Evolutionary conservation across 768 basidiomycete genomes (phyloP).

Genomic region (Daedaleopsis nitida): DNA sequence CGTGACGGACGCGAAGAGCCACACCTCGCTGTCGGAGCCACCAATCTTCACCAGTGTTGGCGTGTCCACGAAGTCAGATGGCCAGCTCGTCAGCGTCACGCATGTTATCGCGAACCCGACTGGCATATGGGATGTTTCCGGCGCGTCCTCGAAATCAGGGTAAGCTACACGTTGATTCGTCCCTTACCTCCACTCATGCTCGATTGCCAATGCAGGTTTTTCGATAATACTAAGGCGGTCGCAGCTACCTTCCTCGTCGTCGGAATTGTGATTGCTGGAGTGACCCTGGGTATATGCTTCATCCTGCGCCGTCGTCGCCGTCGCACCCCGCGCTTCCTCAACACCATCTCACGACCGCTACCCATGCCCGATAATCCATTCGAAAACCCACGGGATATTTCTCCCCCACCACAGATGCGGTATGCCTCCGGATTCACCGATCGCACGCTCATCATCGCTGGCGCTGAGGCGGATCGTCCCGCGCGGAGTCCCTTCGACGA

Average conservation of each 20-base stretch:
- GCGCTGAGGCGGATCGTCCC: not conserved
- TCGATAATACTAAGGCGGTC: conserved; percentile 67
- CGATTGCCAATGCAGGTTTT: conserved; percentile 47
- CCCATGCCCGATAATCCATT: conserved; percentile 38
- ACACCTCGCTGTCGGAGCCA: conserved; percentile 43
- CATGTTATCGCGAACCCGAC: conserved; percentile 56
- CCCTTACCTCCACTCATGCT: not conserved
- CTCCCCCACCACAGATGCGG: conserved; percentile 25
- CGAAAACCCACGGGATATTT: conserved; percentile 30
- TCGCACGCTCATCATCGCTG: conserved; percentile 11
- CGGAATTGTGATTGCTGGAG: conserved; percentile 53
- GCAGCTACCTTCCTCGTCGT: conserved; percentile 74
- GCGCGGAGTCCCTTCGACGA: conserved; percentile 14
- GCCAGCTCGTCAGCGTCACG: conserved; percentile 49
- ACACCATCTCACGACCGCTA: conserved; percentile 26
- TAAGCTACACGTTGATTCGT: conserved; percentile 13
- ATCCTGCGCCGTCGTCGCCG: conserved; percentile 44
- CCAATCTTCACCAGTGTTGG: conserved; percentile 48
- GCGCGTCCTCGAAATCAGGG: conserved; percentile 16
- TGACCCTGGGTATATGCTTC: conserved; percentile 43
- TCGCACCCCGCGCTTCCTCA: conserved; percentile 20
- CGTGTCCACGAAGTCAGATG: conserved; percentile 48
- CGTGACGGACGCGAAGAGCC: conserved; percentile 40
- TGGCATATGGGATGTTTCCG: conserved; percentile 30
- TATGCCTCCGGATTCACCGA: conserved; percentile 14